Percentiles rank a stretch among this genome's conserved stretches.
Conservation (phyloP, 202 grass and related monocot genomes). For the Schoenoplectus tabernaemontani region DNA sequence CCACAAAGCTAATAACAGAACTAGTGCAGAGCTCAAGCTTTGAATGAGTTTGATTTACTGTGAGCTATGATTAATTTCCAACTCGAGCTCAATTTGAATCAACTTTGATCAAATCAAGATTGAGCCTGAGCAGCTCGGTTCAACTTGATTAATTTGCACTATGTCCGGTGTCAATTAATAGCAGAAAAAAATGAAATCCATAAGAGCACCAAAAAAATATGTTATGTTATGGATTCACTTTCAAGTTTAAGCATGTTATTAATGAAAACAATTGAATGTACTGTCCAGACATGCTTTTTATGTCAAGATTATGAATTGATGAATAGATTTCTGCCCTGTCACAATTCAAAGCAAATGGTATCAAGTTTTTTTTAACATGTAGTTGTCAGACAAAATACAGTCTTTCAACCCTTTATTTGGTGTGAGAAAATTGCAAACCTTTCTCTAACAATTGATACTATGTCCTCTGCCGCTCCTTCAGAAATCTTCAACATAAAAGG, state of each 20-base stretch:
- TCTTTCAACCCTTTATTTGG: not conserved
- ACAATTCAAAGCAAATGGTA: not conserved
- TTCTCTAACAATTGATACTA: slow-evolving; percentile 72
- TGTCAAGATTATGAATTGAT: not conserved
- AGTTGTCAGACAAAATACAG: not conserved
- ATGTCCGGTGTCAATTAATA: not conserved
- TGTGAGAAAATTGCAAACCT: slow-evolving; percentile 43
- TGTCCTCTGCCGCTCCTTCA: slow-evolving; percentile 67
- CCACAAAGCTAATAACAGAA: not conserved
- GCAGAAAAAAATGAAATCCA: not conserved
- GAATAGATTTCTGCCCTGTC: not conserved
- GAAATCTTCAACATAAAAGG: slow-evolving; percentile 57
- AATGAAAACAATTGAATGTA: not conserved
- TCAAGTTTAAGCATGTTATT: not conserved
- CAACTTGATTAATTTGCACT: not conserved
- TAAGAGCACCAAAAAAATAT: not conserved
- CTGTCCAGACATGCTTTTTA: not conserved
- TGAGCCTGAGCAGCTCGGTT: not conserved
- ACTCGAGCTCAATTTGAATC: not conserved
- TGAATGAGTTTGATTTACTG: not conserved
- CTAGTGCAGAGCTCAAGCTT: not conserved
- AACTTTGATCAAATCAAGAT: not conserved
- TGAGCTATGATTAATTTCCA: not conserved
- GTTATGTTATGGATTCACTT: not conserved
- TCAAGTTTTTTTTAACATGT: not conserved